Evolutionary conservation across 257 asterid genomes (phyloP), one percentile per base, ranked within the genome.

Genomic region (Cordia subcordata): DNA sequence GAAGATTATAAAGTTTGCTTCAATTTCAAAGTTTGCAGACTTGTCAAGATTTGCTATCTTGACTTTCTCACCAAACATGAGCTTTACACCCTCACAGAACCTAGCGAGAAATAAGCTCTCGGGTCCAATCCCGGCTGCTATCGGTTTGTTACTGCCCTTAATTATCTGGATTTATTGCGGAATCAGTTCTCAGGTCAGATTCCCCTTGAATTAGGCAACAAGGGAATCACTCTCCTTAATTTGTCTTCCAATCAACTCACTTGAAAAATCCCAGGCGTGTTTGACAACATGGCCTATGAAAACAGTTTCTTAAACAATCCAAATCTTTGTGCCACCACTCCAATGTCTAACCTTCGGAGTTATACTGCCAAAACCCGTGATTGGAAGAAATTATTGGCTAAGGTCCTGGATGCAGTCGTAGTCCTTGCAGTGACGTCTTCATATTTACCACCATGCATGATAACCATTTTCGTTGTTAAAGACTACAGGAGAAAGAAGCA

Each of bases 281-380:
- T 87, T 59, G 89, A 81, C 66, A 90, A 74, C 83, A 63, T 75
- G 82, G 98, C 91, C 18, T 90, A 71, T 35, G 87, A 44, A 14
- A 67, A 49, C 44, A 83, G 98, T 68, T 90, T 90, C 82, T 63
- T 74, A 19, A 74, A 78, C 72, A 90, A 85, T 59, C 69, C 85
- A 10, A 70, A 68, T 15, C 91, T 90, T 20, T 90, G 98, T 65
- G 66, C 83, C 49, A 58, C 65, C 42, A 72, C 49, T 58, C n/a
- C 60, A 14, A 58, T 74, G 55, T 50, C 84, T 11, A 66, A 58
- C 61, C 79, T 87, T 11, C 80, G 60, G 1, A 72, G 46, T 18
- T 90, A 96, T 68, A 5, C 61, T 46, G 50, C 69, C 37, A 73
- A 60, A 56, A 38, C 54, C 13, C 55, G n/a, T 0, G 39, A 49